Evolutionary conservation across 306 rosid species (phyloP), one percentile per base, ranked within the genome.

Genomic region (Cercis canadensis): DNA sequence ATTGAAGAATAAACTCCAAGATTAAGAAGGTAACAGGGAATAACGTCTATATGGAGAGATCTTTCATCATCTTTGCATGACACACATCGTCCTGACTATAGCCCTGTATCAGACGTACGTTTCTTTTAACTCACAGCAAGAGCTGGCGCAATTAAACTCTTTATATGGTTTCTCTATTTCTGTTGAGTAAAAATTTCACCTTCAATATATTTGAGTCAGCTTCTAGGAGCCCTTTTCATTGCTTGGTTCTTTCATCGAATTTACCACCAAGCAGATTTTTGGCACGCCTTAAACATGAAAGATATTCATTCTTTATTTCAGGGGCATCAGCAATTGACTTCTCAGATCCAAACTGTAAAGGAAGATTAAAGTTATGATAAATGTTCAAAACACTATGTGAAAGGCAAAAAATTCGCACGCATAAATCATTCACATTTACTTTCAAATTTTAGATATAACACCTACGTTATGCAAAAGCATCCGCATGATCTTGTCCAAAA

Each of bases 251-350:
- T 24, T 56, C 73, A 29, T 75, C 61, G 39, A 58, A 19, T 50
- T 39, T 52, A 58, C 55, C 59, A 6, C 78, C 69, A 21, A 82
- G 59, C 74, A 92, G 80, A 78, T 74, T 82, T 65, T 77, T 70
- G 52, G 88, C 85, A 55, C 65, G 86, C 86, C 85, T 87, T 70
- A 88, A 65, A 85, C 98, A 92, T 61, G 92, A 77, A 49, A 78
- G 83, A 68, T 88, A 85, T 66, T 85, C 93, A 0, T 74, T 87
- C 84, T 90, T 88, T n/a, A 79, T 76, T 62, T 88, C 90, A 41
- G 80, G 87, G 45, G 74, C 31, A 45, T 88, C 87, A 5, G 70
- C 70, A 70, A 84, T 63, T 33, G 84, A 73, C 73, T 61, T 81
- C 75, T 80, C 69, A 43, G 52, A 17, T 67, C 69, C 87, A 73